Evolutionary conservation across 2,329 filamentous ascomycete species (phyloP), one percentile per base, ranked within the genome.

Genomic region (Fusarium sp.): DNA sequence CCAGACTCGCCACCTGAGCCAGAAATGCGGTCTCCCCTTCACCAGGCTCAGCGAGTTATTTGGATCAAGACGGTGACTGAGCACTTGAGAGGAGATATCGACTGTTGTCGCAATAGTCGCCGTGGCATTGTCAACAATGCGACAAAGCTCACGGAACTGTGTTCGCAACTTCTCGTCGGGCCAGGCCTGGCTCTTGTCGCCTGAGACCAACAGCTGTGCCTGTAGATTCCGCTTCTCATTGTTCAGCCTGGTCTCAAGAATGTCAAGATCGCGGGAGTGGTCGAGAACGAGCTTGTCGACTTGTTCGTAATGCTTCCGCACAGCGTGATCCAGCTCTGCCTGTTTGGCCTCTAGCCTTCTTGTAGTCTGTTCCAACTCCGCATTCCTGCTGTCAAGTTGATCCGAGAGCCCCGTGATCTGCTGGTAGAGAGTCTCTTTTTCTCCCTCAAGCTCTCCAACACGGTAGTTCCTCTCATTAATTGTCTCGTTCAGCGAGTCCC

Each of bases 101-200:
- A 59, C 22, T 39, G 56, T 59, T 16, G 35, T 59, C 29, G 56
- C 56, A 22, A 59, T 37, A 27, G 56, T 41, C 20, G 56, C 33
- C 5, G 56, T 59, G 14, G 56, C 56, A 22, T 59, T 59, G 56
- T 59, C 35, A 6, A 59, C 33, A 4, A 59, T 59, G 33, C 56
- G 56, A n/a, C 33, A 37, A 7, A 59, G 56, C 22, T 59, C 56
- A 20, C 56, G 33, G 31, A 59, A 59, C 22, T 59, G 56, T 22
- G 33, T 59, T 6, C 56, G 31, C 29, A 59, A 33, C 56, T 59
- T 59, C 56, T 59, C 56, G 10, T 59, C 56, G 9, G 56, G 56
- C 35, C 56, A 59, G 56, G 56, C n/a, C 56, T 59, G 56, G 16
- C 56, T 59, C 20, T 59, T 59, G 20, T 41, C 56, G 33, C 56